phyloP scores from a whole-genome alignment of 1,284 basidiomycete genomes.

The Inonotus hispidus region DNA sequence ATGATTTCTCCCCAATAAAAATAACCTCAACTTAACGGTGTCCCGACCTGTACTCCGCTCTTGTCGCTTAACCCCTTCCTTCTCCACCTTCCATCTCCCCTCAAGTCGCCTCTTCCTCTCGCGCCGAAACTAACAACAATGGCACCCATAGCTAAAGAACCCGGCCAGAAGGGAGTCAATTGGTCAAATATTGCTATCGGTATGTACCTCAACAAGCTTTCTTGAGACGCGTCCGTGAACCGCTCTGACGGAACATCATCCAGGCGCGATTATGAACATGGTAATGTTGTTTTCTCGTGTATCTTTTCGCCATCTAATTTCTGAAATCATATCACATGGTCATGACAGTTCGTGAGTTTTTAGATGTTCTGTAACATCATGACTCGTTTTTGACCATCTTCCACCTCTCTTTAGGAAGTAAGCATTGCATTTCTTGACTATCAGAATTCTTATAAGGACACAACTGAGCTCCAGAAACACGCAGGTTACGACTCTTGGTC shows the following conservation, averaged over 20 bases:
- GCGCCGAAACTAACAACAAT: slow-evolving; percentile 35
- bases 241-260: slow-evolving; percentile 23
- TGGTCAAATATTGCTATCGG: slow-evolving; percentile 99
- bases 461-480: slow-evolving; percentile 12
- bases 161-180: slow-evolving; percentile 90
- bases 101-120: slow-evolving; percentile 22
- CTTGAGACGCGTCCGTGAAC: slow-evolving; percentile 12
- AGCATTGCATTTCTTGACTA: slow-evolving; percentile 25
- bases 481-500: slow-evolving; percentile 93
- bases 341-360: slow-evolving; percentile 52
- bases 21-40: not conserved
- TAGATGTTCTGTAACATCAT: not conserved
- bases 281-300: slow-evolving; percentile 37
- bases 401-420: slow-evolving; percentile 39
- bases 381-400: slow-evolving; percentile 16
- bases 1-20: slow-evolving; percentile 2
- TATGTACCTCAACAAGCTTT: slow-evolving; percentile 35
- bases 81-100: slow-evolving; percentile 18
- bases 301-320: slow-evolving; percentile 12
- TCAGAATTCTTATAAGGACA: not conserved
- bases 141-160: slow-evolving; percentile 70
- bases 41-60: not conserved
- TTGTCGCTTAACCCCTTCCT: slow-evolving; percentile 13
- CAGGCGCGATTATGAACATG: slow-evolving; percentile 97
- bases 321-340: slow-evolving; percentile 3